These are phyloP conservation scores for Pholiota molesta DNA, from an alignment of 768 basidiomycete genomes.

Conservation along the genomic window DNA sequence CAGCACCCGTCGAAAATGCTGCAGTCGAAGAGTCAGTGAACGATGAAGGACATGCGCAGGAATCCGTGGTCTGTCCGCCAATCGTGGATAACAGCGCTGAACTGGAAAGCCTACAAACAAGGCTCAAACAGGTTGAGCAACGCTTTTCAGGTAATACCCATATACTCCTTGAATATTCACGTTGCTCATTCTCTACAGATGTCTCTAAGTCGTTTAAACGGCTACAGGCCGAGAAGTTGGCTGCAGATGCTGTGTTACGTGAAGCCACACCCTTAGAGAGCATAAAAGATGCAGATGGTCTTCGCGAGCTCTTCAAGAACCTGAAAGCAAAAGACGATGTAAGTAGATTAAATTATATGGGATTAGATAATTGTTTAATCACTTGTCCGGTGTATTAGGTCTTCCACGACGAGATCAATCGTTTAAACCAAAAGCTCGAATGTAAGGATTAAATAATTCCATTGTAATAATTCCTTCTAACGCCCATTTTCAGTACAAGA, in stretches of 20 bases:
- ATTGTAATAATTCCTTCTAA: not conserved
- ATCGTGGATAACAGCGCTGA: slow-evolving; percentile 25
- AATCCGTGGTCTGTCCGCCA: not conserved
- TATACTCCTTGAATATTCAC: not conserved
- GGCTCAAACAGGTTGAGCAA: slow-evolving; percentile 73
- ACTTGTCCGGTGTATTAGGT: slow-evolving; percentile 40
- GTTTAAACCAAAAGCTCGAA: slow-evolving; percentile 70
- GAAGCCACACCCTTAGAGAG: slow-evolving; percentile 74
- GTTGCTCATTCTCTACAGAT: slow-evolving; percentile 45
- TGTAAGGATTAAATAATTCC: slow-evolving; percentile 47
- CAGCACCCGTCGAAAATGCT: not conserved
- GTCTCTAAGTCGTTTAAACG: slow-evolving; percentile 78
- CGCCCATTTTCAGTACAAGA: slow-evolving; percentile 66
- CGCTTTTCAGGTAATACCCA: slow-evolving; percentile 65
- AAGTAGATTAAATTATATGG: slow-evolving; percentile 19
- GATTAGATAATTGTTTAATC: not conserved
- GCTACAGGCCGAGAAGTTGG: slow-evolving; percentile 71
- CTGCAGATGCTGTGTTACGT: slow-evolving; percentile 67
- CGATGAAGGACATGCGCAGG: not conserved
- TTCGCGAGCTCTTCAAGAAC: slow-evolving; percentile 76
- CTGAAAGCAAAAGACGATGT: slow-evolving; percentile 74
- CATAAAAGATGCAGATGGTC: slow-evolving; percentile 61
- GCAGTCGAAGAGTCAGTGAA: not conserved
- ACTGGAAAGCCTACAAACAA: slow-evolving; percentile 64
- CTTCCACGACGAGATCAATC: slow-evolving; percentile 77